Evolutionary conservation across 2,329 filamentous ascomycete species (phyloP).

Genomic region (Chaetomiaceae sp.): DNA sequence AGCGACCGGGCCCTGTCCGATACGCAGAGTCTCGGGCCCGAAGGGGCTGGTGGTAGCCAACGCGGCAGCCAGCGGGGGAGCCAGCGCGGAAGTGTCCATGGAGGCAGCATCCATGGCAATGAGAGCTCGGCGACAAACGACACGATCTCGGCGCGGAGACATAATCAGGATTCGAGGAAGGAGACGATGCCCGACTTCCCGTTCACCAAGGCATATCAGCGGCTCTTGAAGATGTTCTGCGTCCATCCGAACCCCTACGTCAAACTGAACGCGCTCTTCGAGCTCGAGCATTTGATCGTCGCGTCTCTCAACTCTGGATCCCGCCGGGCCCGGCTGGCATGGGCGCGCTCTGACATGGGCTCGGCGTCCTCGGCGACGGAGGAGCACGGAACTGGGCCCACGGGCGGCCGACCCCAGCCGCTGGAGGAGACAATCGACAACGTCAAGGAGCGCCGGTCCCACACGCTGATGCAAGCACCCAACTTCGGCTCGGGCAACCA

Average conservation of each 20-base stretch:
- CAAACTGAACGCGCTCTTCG: slow-evolving; percentile 78
- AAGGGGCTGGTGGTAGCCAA: slow-evolving; percentile 33
- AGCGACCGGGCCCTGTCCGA: slow-evolving; percentile 25
- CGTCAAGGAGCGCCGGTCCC: slow-evolving; percentile 62
- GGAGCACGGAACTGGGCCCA: slow-evolving; percentile 20
- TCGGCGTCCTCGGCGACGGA: slow-evolving; percentile 25
- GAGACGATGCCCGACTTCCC: slow-evolving; percentile 58
- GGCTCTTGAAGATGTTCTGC: slow-evolving; percentile 78
- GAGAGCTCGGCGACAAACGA: slow-evolving; percentile 40
- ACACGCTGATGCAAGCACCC: slow-evolving; percentile 43
- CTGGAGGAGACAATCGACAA: slow-evolving; percentile 67
- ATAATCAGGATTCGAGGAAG: slow-evolving; percentile 28
- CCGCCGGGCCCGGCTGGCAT: slow-evolving; percentile 35
- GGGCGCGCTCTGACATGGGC: slow-evolving; percentile 29
- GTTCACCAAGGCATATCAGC: slow-evolving; percentile 73
- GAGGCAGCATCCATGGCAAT: slow-evolving; percentile 31
- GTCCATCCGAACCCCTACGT: slow-evolving; percentile 82
- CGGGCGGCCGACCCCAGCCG: slow-evolving; percentile 34
- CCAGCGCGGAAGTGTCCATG: slow-evolving; percentile 29
- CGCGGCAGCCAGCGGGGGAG: slow-evolving; percentile 19
- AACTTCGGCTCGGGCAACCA: slow-evolving; percentile 19
- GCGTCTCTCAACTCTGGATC: slow-evolving; percentile 62
- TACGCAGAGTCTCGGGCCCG: slow-evolving; percentile 31
- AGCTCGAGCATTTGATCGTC: slow-evolving; percentile 76
- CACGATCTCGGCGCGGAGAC: slow-evolving; percentile 32